Evolutionary conservation across 2,329 filamentous ascomycete species (phyloP).

Genomic region (Cladobotryum mycophilum): DNA sequence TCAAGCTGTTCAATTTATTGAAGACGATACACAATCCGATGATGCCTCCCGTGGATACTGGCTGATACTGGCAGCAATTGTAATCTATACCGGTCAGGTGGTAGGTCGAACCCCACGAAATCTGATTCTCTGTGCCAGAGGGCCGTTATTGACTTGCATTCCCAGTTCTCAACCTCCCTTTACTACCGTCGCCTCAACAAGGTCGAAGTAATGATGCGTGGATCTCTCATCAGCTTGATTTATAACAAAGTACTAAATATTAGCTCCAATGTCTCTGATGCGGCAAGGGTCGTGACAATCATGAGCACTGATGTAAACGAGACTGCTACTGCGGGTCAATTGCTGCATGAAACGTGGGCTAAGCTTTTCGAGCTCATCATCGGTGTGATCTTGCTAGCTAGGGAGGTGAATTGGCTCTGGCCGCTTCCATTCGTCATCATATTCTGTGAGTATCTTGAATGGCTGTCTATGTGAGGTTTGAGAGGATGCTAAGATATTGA

Average conservation of each 20-base stretch:
- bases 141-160: too few relatives aligned
- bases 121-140: too few relatives aligned
- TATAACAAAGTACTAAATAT: slow-evolving; percentile 26
- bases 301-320: slow-evolving; percentile 36
- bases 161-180: slow-evolving; percentile 25
- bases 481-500: not conserved
- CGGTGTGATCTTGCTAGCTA: slow-evolving; percentile 32
- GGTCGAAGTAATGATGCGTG: slow-evolving; percentile 27
- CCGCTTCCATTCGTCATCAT: slow-evolving; percentile 36
- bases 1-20: slow-evolving; percentile 28
- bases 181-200: slow-evolving; percentile 28
- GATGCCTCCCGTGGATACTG: slow-evolving; percentile 19
- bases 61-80: slow-evolving; percentile 26
- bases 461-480: too few relatives aligned
- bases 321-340: slow-evolving; percentile 25
- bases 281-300: slow-evolving; percentile 31
- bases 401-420: slow-evolving; percentile 37
- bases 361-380: slow-evolving; percentile 35
- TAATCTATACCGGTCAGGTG: slow-evolving; percentile 32
- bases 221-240: slow-evolving; percentile 30
- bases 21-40: slow-evolving; percentile 18
- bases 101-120: slow-evolving; percentile 17
- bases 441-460: slow-evolving; percentile 25
- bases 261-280: slow-evolving; percentile 17
- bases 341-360: slow-evolving; percentile 39